Base-by-base conservation (phyloP, 2,329 filamentous ascomycete genomes). In the Fusarium staphyleae region DNA sequence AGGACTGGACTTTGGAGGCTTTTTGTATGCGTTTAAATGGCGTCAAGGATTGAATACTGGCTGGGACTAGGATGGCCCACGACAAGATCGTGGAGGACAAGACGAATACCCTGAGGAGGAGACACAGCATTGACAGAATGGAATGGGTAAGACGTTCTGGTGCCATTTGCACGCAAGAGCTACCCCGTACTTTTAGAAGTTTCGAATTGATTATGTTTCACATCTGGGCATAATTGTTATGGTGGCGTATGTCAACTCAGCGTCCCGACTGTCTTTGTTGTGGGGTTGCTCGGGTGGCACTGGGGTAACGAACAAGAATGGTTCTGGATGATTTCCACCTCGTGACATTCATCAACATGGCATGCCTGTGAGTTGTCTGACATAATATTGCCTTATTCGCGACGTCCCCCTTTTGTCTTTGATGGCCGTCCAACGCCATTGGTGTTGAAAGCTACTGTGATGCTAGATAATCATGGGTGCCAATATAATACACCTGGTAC, bases 71-170 rank as follows among this genome's bases (percentile, higher is more conserved):
- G 22, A 39, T 33, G 41, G 46, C 37, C 29, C 29, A 51, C 35
- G 35, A 22, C 19, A 22, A 33, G 26, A 44, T 40, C 30, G 22
- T 30, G 40, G 7, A 15, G 53, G 35, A 55, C n/a, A 46, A 16
- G 34, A 55, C 37, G 52, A 60, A 67, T 66, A 64, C 64, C 60
- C 57, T 11, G 35, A 53, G 44, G 40, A 45, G 34, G 36, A 52
- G 47, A 37, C 19, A 49, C 22, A 44, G 33, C 18, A 48, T 15
- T 15, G 39, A 34, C 30, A 50, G 50, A 40, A 44, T 32, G 46
- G 48, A 26, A 66, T 33, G 37, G 32, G n/a, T 33, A 41, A 19
- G 29, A 48, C 11, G 33, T n/a, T 7, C 28, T 9, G 32, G 18
- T 30, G 9, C 14, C 40, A 44, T 26, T 40, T 9, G 16, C 28